Base-by-base conservation (phyloP, 1,139 yeast species). In the Lodderomyces metapsilosis region DNA sequence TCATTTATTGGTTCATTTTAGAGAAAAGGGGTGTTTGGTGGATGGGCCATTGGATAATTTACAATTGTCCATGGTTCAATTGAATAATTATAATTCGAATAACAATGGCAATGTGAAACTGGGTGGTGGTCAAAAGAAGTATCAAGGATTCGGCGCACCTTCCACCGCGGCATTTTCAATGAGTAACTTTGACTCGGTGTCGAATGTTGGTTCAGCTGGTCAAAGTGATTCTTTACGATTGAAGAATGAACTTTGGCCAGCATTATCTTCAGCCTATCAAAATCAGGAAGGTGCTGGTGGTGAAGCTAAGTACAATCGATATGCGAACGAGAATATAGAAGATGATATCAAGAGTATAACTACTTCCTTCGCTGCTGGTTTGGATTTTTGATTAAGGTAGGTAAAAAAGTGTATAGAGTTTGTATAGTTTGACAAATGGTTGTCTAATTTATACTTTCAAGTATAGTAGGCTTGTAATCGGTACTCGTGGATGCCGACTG, bases 41-140 rank as follows among this genome's bases (percentile, higher is more conserved):
- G 97, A 91, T 60, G 98, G 98, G n/a, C 81, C 89, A 2, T 70
- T 91, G 52, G 92, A 85, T 46, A 85, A 82, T 53, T 71, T 91
- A 48, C 94, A 85, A 57, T 68, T 85, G 36, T 82, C 88, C 43
- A 74, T 80, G 54, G 82, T 87, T 20, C 89, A 80, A 51, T 67
- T 85, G 49, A 52, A 55, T 36, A 47, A 44, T 34, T 37, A 44
- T 18, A 34, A 41, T 17, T 21, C 35, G 2, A 38, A 11, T 9
- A 28, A 28, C 9, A 28, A 28, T 16, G 18, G 32, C 34, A 37
- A 21, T 27, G 21, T 21, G 33, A 37, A 28, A 23, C n/a, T 12
- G 18, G 24, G 30, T 8, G 9, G 34, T 39, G 10, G 35, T 35
- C 28, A 39, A 42, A n/a, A 17, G 38, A 40, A 24, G 32, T 7